These are phyloP conservation scores for Leccinum arenicola DNA, from an alignment of 768 basidiomycete species.

Conservation along the genomic window DNA sequence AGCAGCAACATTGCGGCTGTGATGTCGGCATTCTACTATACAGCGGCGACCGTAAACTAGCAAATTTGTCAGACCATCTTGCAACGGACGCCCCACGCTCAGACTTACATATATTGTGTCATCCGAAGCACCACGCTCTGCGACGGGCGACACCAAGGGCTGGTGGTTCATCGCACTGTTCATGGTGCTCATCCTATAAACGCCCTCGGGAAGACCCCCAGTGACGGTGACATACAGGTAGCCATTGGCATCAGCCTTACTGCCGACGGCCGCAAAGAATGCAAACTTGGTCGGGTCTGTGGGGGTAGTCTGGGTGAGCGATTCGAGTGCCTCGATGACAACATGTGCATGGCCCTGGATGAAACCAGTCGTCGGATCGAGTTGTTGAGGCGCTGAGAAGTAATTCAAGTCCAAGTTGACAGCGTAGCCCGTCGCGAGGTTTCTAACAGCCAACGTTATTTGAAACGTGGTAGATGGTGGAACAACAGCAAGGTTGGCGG, in stretches of 20 bases:
- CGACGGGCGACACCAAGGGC: slow-evolving; percentile 32
- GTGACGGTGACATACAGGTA: slow-evolving; percentile 45
- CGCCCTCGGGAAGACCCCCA: slow-evolving; percentile 52
- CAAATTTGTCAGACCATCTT: slow-evolving; percentile 4
- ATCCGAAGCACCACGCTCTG: slow-evolving; percentile 41
- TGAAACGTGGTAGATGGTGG: slow-evolving; percentile 51
- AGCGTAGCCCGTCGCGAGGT: slow-evolving; percentile 54
- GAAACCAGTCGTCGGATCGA: slow-evolving; percentile 41
- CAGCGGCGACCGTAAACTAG: slow-evolving; percentile 26
- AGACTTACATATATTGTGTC: slow-evolving; percentile 39
- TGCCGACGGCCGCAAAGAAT: slow-evolving; percentile 58
- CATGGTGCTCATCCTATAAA: slow-evolving; percentile 45
- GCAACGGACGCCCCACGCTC: background rate
- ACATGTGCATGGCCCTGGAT: slow-evolving; percentile 64
- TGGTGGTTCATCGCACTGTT: slow-evolving; percentile 50
- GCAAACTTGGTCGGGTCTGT: slow-evolving; percentile 51
- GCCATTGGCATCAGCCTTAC: slow-evolving; percentile 40
- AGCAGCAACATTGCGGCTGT: background rate
- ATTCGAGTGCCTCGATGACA: slow-evolving; percentile 51
- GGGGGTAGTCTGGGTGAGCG: slow-evolving; percentile 46
- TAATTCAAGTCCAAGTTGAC: slow-evolving; percentile 53
- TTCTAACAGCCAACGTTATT: slow-evolving; percentile 45
- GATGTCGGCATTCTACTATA: slow-evolving; percentile 1
- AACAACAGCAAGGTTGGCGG: slow-evolving; percentile 43
- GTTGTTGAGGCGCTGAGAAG: slow-evolving; percentile 53